A percentile compares a stretch with the other conserved stretches of the same genome.
phyloP scores from a whole-genome alignment of 148 eudicot genomes.

The Heliosperma pusillum region DNA sequence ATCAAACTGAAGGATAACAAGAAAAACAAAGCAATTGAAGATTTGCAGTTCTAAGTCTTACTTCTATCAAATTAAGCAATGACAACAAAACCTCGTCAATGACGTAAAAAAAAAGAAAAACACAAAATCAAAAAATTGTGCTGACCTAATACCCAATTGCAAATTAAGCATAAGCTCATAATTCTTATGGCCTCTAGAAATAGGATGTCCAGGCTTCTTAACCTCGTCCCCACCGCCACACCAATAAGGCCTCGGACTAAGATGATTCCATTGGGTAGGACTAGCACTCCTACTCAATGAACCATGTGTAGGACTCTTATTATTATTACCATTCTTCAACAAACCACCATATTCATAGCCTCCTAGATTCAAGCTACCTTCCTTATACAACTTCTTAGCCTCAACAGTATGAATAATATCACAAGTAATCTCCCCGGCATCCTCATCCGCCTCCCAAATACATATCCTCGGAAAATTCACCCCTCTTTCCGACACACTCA shows the following conservation, averaged over 20 bases:
- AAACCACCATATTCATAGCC: background rate
- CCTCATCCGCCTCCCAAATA: slow-evolving; percentile 52
- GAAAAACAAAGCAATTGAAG: background rate
- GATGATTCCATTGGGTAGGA: slow-evolving; percentile 20
- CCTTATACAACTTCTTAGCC: slow-evolving; percentile 38
- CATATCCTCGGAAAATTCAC: slow-evolving; percentile 47
- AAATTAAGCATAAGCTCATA: slow-evolving; percentile 73
- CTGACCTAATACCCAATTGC: slow-evolving; percentile 63
- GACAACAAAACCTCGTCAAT: background rate
- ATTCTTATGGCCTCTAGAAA: slow-evolving; percentile 53
- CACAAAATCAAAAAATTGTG: no score
- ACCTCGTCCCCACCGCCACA: slow-evolving; percentile 40
- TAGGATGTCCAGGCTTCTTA: slow-evolving; percentile 52
- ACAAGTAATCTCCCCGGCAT: slow-evolving; percentile 48
- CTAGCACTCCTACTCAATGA: slow-evolving; percentile 19
- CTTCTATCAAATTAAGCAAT: background rate
- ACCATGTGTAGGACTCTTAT: slow-evolving; percentile 24
- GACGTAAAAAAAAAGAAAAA: background rate
- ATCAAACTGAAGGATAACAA: background rate
- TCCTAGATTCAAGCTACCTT: slow-evolving; percentile 20
- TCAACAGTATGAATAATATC: slow-evolving; percentile 41
- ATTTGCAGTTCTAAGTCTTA: background rate
- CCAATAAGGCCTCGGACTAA: slow-evolving; percentile 37
- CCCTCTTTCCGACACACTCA: slow-evolving; percentile 34
- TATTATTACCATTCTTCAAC: background rate